Evolutionary conservation across 345 rosid species (phyloP), one percentile per base, ranked within the genome.

Genomic region (Eucalyptus tenuipes): DNA sequence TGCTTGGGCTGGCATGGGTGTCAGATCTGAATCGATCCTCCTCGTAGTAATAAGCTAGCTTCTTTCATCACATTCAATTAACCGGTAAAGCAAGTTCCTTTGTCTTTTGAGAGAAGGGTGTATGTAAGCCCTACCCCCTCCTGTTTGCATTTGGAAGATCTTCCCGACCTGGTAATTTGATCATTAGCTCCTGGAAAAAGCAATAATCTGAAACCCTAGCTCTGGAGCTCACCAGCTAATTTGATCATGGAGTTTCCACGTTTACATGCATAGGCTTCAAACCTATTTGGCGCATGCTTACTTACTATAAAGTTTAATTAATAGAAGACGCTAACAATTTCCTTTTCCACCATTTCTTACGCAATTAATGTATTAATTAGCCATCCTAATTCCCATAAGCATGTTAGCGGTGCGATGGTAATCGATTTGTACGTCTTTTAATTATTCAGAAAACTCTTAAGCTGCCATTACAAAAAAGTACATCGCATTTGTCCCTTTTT

Each of bases 21-120:
- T 66, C 90, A 84, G 89, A 71, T 89, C 90, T 89, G 88, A 90
- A 87, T 86, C 89, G 88, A 88, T 87, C 89, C 89, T 64, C 86
- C 86, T 90, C 87, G 90, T 59, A 49, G 89, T 49, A 50, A 49
- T 87, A 85, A 75, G 47, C 47, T 40, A 40, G 45, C 47, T 17
- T 75, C 42, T 75, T 40, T 40, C 82, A 75, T 75, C 82, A 40
- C 82, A 75, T 75, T 75, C 82, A 75, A 40, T 40, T 40, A 75
- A 40, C 24, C 25, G 29, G 13, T 75, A 75, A 75, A 40, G 82
- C 47, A 20, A 40, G 47, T 20, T 25, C 13, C 47, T 75, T 37
- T 22, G 29, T 40, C 27, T 40, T 75, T 75, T 40, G 29, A 75
- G 27, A 20, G 61, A 75, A 37, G 45, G 27, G 82, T 75, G 18